Evolutionary conservation across 2,329 filamentous ascomycete species (phyloP).

Genomic region (Aspergillus fumigatiaffinis): DNA sequence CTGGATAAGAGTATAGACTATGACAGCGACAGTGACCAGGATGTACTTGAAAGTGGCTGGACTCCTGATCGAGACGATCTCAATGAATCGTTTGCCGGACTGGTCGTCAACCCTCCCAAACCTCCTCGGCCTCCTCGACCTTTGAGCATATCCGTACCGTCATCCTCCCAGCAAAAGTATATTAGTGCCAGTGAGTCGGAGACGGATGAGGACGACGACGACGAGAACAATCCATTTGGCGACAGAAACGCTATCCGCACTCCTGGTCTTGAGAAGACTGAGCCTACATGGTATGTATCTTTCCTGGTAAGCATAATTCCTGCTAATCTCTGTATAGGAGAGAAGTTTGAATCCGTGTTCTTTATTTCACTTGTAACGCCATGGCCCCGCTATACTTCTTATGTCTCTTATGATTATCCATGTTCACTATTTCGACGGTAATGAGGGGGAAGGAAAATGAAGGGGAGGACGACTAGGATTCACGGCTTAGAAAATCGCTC

Average conservation of each 20-base stretch:
- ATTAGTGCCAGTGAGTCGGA: slow-evolving; percentile 55
- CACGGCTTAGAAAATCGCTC: background rate
- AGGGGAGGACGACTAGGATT: background rate
- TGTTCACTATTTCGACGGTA: background rate
- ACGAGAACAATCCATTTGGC: slow-evolving; percentile 83
- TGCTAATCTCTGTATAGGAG: slow-evolving; percentile 21
- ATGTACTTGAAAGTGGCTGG: slow-evolving; percentile 36
- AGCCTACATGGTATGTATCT: slow-evolving; percentile 33
- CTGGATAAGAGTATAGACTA: slow-evolving; percentile 65
- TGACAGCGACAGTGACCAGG: slow-evolving; percentile 63
- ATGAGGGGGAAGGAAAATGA: background rate
- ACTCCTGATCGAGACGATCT: slow-evolving; percentile 26
- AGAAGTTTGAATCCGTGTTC: slow-evolving; percentile 19
- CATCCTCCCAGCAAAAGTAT: slow-evolving; percentile 25
- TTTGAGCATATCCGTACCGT: slow-evolving; percentile 47
- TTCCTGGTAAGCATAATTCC: background rate
- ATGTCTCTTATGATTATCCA: background rate
- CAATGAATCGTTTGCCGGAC: slow-evolving; percentile 30
- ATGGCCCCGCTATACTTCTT: background rate
- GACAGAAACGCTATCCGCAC: slow-evolving; percentile 64
- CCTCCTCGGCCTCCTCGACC: slow-evolving; percentile 55
- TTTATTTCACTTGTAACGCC: background rate
- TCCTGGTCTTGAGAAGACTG: slow-evolving; percentile 27
- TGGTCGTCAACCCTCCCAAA: slow-evolving; percentile 33
- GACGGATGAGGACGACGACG: slow-evolving; percentile 60